Evolutionary conservation across 495 filamentous ascomycete genomes (phyloP), one percentile per base, ranked within the genome.

Genomic region (Lineolata rhizophorae): DNA sequence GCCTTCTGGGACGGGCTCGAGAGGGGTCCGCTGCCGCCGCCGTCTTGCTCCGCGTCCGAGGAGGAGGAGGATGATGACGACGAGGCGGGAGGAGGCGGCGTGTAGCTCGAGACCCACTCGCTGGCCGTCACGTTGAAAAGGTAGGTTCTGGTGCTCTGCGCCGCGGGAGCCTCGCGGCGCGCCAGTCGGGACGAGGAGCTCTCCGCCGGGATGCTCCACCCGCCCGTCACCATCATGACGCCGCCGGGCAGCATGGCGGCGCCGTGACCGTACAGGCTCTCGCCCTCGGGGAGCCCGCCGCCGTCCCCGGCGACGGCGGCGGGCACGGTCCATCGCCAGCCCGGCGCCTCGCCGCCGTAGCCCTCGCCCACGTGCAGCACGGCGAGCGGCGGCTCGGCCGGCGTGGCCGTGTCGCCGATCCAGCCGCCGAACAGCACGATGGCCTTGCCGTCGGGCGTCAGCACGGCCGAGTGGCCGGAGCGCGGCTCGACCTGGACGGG

Each of bases 181-280:
- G 43, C 37, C 35, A 45, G 35, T 36, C 41, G 39, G 50, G 52
- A 50, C 56, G 54, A 45, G 3, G 64, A 53, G 12, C 54, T 43
- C n/a, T n/a, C n/a, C n/a, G n/a, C n/a, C n/a, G 5, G 51, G 34
- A 92, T 90, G 6, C 45, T 56, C 38, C 77, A 82, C 1, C 85
- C 85, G 11, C 85, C 85, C 27, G 72, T 62, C 18, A 91, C 55
- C 75, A 94, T 78, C 77, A 95, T 80, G 0, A 92, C 64, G 38
- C 73, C 76, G 2, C 83, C 85, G 13, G 78, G 73, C 11, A 95
- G 62, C 60, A 93, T 66, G 3, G 59, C 64, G 3, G 80, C 79
- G 2, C 75, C 85, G 49, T 95, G 85, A 3, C 85, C 85, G 45
- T 77, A 90, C 2, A 90, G 54, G 0, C 80, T 82, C 2, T 57